Base-by-base conservation (phyloP, 2,329 filamentous ascomycete species). In the Periconia sp. region DNA sequence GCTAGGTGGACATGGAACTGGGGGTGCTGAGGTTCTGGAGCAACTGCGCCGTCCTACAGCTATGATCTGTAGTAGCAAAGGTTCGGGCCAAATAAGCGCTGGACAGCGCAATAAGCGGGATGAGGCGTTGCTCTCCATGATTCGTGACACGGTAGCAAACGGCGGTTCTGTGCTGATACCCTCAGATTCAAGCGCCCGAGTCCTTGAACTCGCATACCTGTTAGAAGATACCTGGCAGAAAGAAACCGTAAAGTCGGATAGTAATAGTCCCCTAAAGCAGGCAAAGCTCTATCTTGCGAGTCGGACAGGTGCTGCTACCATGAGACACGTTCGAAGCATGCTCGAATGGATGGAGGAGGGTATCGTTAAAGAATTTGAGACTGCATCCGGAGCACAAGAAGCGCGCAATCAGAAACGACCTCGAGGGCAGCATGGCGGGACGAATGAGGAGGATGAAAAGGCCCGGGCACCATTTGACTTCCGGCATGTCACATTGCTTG, bases 281-380 rank as follows among this genome's bases (percentile, higher is more conserved):
- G 74, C 79, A 8, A 77, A 75, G 36, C 76, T 96, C 1, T 96
- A 91, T 64, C 77, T 99, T 30, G 92, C 92, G 1, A 92, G 91
- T 26, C 86, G 86, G 46, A 95, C 90, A 48, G 88, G 89, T 52
- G 86, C 89, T 44, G 92, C 90, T 50, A 95, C 92, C 0, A 88
- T 97, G 79, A 82, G 90, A 38, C 89, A 96, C 55, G 89, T 92
- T 18, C 82, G 92, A 54, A 96, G 92, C 68, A 95, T 99, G 89
- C 77, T 99, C 22, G 94, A 99, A 65, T 99, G 94, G 94, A 97
- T 99, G 92, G 92, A 97, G 64, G 92, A 96, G 62, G 87, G 85
- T 44, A 95, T 99, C 46, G 87, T 95, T 29, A 85, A 91, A 40
- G 92, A 97, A 59, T 95, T 96, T 49, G 92, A 96, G 66, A 84